These are phyloP conservation scores for Marvania coccoides DNA, from an alignment of 139 green algal species.

Conservation along the genomic window DNA sequence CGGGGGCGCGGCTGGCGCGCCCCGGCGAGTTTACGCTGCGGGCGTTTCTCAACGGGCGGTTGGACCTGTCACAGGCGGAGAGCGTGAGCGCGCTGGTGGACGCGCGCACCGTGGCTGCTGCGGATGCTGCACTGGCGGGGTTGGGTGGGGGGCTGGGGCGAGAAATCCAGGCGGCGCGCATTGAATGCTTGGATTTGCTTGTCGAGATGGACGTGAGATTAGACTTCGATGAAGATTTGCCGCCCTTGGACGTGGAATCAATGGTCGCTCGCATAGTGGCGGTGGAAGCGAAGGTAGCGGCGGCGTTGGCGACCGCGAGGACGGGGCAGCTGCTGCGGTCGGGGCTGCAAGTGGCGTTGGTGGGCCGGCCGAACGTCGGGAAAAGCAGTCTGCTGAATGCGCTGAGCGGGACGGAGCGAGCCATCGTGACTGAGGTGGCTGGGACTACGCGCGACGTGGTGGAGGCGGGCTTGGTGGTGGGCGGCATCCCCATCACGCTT, in stretches of 20 bases:
- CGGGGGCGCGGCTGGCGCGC: constrained; percentile 66
- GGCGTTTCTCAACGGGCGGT: constrained; percentile 93
- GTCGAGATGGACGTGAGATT: constrained; percentile 74
- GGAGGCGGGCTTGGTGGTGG: constrained; percentile 72
- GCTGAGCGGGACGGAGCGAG: constrained; percentile 67
- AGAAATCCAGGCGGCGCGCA: constrained; percentile 45
- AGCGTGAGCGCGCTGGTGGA: constrained; percentile 71
- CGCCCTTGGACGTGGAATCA: constrained; percentile 49
- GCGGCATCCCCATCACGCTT: constrained; percentile 79
- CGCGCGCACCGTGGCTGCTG: constrained; percentile 71
- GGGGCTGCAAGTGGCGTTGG: constrained; percentile 80
- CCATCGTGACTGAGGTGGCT: constrained; percentile 90
- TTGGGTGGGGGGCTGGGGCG: constrained; percentile 54
- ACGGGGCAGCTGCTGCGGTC: constrained; percentile 57
- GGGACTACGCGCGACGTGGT: constrained; percentile 95
- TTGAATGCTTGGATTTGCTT: constrained; percentile 63
- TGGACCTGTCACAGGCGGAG: constrained; percentile 88
- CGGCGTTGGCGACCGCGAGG: constrained; percentile 50
- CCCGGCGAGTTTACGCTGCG: constrained; percentile 95
- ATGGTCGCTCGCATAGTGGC: constrained; percentile 34
- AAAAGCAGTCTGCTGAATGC: constrained; percentile 93
- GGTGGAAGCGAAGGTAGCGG: constrained; percentile 24
- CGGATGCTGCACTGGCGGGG: constrained; percentile 82
- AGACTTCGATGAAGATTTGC: constrained; percentile 96
- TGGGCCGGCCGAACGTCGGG: constrained; percentile 93